These are phyloP conservation scores for Vitellaria paradoxa DNA, from an alignment of 179 eudicot species.

Conservation along the genomic window DNA sequence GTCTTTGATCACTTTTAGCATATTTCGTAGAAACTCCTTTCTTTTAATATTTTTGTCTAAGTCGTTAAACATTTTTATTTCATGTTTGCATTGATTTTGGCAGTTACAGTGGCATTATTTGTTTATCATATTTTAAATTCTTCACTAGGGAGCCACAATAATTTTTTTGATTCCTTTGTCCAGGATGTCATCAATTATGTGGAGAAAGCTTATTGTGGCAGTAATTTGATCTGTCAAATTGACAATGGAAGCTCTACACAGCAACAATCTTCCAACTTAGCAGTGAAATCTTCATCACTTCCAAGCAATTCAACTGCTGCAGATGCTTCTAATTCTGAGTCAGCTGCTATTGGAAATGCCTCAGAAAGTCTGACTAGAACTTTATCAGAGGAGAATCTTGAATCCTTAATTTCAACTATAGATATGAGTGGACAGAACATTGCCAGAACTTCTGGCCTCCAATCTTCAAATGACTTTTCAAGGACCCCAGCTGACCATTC, in stretches of 20 bases:
- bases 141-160: no score
- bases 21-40: no score
- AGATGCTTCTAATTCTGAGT: conserved; percentile 61
- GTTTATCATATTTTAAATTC: no score
- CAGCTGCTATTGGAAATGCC: conserved; percentile 33
- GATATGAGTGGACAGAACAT: conserved; percentile 63
- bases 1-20: no score
- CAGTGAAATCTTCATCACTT: conserved; percentile 55
- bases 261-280: conserved; percentile 50
- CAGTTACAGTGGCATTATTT: no score
- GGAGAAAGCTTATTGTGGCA: conserved; percentile 66
- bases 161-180: conserved; percentile 9
- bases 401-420: conserved; percentile 67
- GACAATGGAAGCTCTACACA: conserved; percentile 59
- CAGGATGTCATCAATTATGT: conserved; percentile 85
- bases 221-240: conserved; percentile 50
- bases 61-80: no score
- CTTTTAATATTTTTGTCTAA: no score
- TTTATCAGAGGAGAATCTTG: conserved; percentile 83
- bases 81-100: no score
- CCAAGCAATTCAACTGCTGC: conserved; percentile 45
- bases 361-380: conserved; percentile 69
- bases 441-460: conserved; percentile 45
- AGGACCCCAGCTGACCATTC: conserved; percentile 56
- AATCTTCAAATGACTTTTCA: conserved; percentile 46